Base-by-base conservation (phyloP, 1,284 basidiomycete species). In the Cutaneotrichosporon mucoides region DNA sequence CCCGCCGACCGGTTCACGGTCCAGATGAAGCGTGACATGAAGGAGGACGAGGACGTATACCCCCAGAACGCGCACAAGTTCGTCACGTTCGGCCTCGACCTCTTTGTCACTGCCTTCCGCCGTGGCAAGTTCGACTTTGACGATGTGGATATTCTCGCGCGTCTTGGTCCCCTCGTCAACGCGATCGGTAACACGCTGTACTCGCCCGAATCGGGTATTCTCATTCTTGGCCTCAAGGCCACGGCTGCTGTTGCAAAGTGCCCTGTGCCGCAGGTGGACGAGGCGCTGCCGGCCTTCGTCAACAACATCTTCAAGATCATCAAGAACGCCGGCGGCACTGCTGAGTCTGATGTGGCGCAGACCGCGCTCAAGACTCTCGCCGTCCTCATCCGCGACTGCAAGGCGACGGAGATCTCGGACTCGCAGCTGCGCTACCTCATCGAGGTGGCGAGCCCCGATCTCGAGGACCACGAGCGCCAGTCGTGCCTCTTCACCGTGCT, bases 401-500 rank as follows among this genome's bases (percentile, higher is more conserved):
- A 89, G 16, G 78, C 84, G 6, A 86, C 89, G 1, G 84, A 90
- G 63, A 81, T 98, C 41, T 89, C 89, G 65, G 95, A 98, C 74
- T 86, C 88, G 66, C 95, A 99, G 70, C 82, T 99, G 11, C 82
- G 88, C 13, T 91, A 88, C 73, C 82, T 99, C 11, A 84, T 97
- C 41, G 88, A 92, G 71, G 83, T 98, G 46, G 82, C 98, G 42
- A 78, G 84, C 0, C 93, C 95, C 0, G 94, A 99, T 71, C 79
- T 99, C n/a, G 94, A 99, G 76, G 96, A 99, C 57, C 87, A 89
- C 0, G 82, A 82, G n/a, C 86, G 91, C 6, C 96, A 99, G 77
- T 84, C 83, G 2, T 84, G 90, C 11, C 87, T 94, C 11, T 99
- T 99, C 75, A 82, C 88, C 0, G 84, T 99, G 66, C 84, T 99